Evolutionary conservation across 164 flowering plant genomes (phyloP), one percentile per base, ranked within the genome.

Genomic region (Warburgia ugandensis): DNA sequence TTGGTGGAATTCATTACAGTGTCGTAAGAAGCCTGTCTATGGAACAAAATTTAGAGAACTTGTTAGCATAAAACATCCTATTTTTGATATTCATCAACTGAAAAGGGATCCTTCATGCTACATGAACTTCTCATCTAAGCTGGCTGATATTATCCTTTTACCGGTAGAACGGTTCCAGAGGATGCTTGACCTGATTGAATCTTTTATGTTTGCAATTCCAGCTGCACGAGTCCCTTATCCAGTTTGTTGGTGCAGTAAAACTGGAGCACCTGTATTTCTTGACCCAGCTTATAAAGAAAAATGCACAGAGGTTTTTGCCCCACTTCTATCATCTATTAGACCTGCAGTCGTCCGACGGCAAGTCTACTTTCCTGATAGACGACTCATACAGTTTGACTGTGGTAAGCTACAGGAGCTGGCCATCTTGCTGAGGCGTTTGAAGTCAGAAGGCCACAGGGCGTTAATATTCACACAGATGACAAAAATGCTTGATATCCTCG

Each of bases 391-490:
- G 62, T 94, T 94, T 75, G 99, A 94, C 56, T 94, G 99, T 76
- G 99, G 99, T 44, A 94, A 94, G 70, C 68, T 94, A 64, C 97
- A 94, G 63, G 81, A 89, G 65, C 94, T 94, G 64, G 80, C 97
- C 14, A 57, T 73, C 66, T 66, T 94, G 67, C 77, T 94, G 4
- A 82, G 99, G 62, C 69, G 80, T 55, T 61, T 94, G 56, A 94
- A 83, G 65, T 82, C 86, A 35, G 99, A 84, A 70, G 99, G 99
- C 66, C 99, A 94, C 60, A 71, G 99, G 43, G 99, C 97, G 39
- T 68, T 94, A 29, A 94, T 94, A 63, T 94, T 94, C 58, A 94
- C 99, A 10, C 99, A 94, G 46, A 94, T 94, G 99, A 94, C 99
- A 31, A 94, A 89, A 69, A 84, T 94, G 99, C 99, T 94, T 62